A percentile compares a stretch with the other conserved stretches of the same genome.
phyloP scores from a whole-genome alignment of 108 stramenopile species.

The Skeletonema potamos region DNA sequence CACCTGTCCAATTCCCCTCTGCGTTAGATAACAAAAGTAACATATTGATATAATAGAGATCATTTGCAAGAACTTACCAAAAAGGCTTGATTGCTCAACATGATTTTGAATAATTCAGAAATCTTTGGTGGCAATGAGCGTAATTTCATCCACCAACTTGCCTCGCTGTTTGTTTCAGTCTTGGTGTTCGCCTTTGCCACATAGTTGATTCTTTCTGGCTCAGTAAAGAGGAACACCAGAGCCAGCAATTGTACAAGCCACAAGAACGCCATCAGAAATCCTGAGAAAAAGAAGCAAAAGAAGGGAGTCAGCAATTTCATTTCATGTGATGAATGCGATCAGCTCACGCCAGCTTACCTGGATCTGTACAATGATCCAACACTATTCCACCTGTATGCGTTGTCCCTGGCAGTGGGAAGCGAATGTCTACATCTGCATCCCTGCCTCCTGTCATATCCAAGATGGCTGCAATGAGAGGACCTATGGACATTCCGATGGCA shows the following conservation, averaged over 20 bases:
- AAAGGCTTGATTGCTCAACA: constrained; percentile 57
- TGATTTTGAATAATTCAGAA: constrained; percentile 18
- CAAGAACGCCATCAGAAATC: constrained; percentile 62
- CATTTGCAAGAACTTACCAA: constrained; percentile 35
- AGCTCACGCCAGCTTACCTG: not conserved
- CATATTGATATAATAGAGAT: not conserved
- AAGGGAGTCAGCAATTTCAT: no score
- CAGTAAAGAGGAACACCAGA: constrained; percentile 54
- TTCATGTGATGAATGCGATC: no score
- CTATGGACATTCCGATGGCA: constrained; percentile 58
- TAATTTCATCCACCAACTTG: not conserved
- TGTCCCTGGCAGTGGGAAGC: constrained; percentile 46
- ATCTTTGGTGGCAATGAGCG: not conserved
- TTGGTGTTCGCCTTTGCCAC: not conserved
- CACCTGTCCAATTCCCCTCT: constrained; percentile 4
- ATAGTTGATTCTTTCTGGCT: constrained; percentile 62
- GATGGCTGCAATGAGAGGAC: constrained; percentile 62
- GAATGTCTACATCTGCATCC: constrained; percentile 52
- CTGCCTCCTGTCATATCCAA: constrained; percentile 55
- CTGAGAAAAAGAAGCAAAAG: constrained; percentile 13
- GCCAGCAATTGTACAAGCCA: constrained; percentile 56
- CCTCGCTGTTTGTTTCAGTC: not conserved
- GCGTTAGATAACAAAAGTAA: not conserved
- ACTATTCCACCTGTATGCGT: constrained; percentile 50
- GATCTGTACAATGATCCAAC: constrained; percentile 51